Evolutionary conservation across 164 flowering plant species (phyloP).

Genomic region (Macadamia integrifolia): DNA sequence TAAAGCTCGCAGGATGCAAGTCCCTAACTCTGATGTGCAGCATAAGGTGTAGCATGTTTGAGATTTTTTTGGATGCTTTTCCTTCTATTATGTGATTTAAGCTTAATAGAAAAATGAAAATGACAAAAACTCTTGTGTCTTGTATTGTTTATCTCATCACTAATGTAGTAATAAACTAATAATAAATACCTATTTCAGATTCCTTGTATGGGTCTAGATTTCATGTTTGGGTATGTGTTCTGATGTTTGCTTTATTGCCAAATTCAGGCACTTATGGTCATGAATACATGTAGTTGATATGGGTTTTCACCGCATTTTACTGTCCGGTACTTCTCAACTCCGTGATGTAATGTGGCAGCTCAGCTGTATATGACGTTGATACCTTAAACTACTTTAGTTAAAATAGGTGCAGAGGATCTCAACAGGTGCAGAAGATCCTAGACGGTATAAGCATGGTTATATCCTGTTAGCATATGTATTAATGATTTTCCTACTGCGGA

Average conservation of each 20-base stretch:
- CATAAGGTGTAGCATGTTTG: conserved; percentile 51
- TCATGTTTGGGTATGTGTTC: neutral
- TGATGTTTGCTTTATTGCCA: neutral
- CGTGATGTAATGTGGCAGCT: neutral
- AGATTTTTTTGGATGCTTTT: neutral
- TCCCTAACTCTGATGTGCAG: conserved; percentile 75
- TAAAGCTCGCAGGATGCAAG: conserved; percentile 93
- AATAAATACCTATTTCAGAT: neutral
- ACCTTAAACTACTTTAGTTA: neutral
- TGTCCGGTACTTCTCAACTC: neutral
- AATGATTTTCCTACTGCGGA: neutral
- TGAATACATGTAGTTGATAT: neutral
- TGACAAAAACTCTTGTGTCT: neutral
- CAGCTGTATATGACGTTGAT: neutral
- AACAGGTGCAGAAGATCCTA: neutral
- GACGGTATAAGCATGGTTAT: neutral
- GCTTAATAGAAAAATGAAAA: neutral
- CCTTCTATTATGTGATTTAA: neutral
- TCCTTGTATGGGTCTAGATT: neutral
- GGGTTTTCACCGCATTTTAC: neutral
- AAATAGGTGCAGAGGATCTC: neutral
- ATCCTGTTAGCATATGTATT: neutral
- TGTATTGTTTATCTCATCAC: neutral
- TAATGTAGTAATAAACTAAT: neutral
- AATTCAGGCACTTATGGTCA: neutral